Evolutionary conservation across 1,284 basidiomycete genomes (phyloP).

Genomic region (Exobasidium rhododendri): DNA sequence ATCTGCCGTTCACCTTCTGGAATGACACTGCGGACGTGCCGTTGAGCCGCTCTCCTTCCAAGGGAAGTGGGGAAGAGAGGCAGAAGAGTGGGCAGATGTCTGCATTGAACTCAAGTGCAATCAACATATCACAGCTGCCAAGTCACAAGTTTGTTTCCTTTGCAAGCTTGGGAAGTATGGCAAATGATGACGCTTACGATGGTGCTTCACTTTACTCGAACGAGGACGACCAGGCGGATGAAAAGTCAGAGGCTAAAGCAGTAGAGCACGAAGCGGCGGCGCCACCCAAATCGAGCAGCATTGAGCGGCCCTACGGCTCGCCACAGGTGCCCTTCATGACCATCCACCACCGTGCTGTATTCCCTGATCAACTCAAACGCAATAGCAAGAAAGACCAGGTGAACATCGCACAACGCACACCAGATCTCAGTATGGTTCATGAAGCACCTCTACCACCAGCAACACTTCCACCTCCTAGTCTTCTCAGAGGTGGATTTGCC

Average conservation of each 20-base stretch:
- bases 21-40: background rate
- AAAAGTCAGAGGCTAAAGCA: too few species aligned
- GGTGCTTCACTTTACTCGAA: background rate
- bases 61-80: too few species aligned
- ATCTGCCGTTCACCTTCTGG: background rate
- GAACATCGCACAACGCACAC: background rate
- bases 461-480: background rate
- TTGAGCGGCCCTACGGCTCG: too few species aligned
- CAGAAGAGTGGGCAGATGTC: too few species aligned
- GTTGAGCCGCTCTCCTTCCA: too few species aligned
- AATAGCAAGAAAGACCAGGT: background rate
- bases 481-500: background rate
- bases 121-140: too few species aligned
- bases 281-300: too few species aligned
- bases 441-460: background rate
- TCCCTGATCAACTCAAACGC: conserved; percentile 4
- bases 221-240: too few species aligned
- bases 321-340: conserved; percentile 8
- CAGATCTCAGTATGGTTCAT: background rate
- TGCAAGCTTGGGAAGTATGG: background rate
- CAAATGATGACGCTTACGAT: background rate
- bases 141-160: too few species aligned
- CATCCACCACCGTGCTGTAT: conserved; percentile 4
- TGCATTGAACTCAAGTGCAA: too few species aligned
- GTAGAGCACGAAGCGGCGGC: too few species aligned